phyloP scores from a whole-genome alignment of 345 rosid species.

The Sapria himalayana region DNA sequence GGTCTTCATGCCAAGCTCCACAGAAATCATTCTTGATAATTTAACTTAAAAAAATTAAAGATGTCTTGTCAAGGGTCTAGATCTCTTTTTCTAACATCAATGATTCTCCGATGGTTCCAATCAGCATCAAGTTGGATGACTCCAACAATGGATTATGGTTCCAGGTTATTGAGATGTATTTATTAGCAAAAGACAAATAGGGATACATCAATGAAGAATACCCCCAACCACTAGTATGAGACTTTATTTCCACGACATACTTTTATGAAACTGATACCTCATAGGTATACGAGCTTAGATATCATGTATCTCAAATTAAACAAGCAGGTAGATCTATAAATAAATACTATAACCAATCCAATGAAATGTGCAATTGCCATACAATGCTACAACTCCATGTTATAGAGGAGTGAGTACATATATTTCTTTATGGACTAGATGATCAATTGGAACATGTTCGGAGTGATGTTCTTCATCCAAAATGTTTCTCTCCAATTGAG shows the following conservation, averaged over 20 bases:
- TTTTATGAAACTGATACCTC: slow-evolving; percentile 2
- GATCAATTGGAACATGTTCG: neutral
- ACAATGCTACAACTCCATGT: neutral
- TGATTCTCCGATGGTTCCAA: too few species aligned
- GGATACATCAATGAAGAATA: slow-evolving; percentile 2
- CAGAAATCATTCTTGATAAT: too few species aligned
- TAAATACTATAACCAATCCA: slow-evolving; percentile 1
- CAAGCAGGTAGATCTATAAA: neutral
- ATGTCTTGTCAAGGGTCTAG: too few species aligned
- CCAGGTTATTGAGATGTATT: too few species aligned
- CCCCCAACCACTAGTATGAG: neutral
- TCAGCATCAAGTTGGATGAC: slow-evolving; percentile 2
- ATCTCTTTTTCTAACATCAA: too few species aligned
- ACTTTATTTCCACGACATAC: neutral
- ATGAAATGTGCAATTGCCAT: slow-evolving; percentile 2
- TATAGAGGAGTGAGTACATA: neutral
- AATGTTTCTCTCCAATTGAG: neutral
- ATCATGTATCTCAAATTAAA: neutral
- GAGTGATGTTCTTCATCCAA: neutral
- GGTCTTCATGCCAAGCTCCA: too few species aligned
- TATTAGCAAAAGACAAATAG: too few species aligned
- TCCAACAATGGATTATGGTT: slow-evolving; percentile 1
- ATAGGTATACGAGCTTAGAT: neutral
- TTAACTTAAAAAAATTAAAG: too few species aligned
- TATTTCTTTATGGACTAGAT: slow-evolving; percentile 1